Evolutionary conservation across 1,139 yeast genomes (phyloP), one percentile per base, ranked within the genome.

Genomic region (Nakaseomyces bracarensis): DNA sequence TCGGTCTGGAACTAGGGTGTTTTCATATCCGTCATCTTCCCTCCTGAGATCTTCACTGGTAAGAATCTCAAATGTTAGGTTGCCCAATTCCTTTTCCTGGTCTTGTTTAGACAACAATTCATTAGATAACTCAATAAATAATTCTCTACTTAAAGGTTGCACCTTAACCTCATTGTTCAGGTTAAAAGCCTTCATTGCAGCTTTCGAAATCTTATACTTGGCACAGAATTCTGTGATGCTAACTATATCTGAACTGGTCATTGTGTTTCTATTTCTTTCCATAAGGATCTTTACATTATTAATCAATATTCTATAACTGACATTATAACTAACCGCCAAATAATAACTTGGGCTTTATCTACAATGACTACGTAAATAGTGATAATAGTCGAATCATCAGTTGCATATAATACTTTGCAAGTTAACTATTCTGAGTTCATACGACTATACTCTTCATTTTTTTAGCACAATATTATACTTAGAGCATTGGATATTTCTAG

Each of bases 211-310:
- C 7, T 15, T 20, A 7, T 33, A 33, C 14, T 33, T 33, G 8
- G 18, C n/a, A 33, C 36, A 33, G 6, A 33, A 33, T 4, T 21
- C 36, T 3, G 26, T 20, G 19, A 33, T 33, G n/a, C 26, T 20
- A 21, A 33, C 18, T 11, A 33, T 33, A 33, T 20, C 26, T 4
- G 14, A 10, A 13, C 30, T 27, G 5, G 27, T 15, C n/a, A n/a
- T n/a, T n/a, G n/a, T n/a, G n/a, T n/a, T n/a, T n/a, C n/a, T n/a
- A n/a, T n/a, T n/a, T n/a, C n/a, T n/a, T n/a, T n/a, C n/a, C n/a
- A n/a, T n/a, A n/a, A n/a, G n/a, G n/a, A n/a, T n/a, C n/a, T n/a
- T n/a, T n/a, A n/a, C n/a, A n/a, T n/a, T n/a, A n/a, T n/a, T n/a
- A n/a, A n/a, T n/a, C n/a, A n/a, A n/a, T n/a, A n/a, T n/a, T n/a